A percentile compares a stretch with the other conserved stretches of the same genome.
Evolutionary conservation across 2,329 filamentous ascomycete species (phyloP).

Genomic region (Zalaria sp.): DNA sequence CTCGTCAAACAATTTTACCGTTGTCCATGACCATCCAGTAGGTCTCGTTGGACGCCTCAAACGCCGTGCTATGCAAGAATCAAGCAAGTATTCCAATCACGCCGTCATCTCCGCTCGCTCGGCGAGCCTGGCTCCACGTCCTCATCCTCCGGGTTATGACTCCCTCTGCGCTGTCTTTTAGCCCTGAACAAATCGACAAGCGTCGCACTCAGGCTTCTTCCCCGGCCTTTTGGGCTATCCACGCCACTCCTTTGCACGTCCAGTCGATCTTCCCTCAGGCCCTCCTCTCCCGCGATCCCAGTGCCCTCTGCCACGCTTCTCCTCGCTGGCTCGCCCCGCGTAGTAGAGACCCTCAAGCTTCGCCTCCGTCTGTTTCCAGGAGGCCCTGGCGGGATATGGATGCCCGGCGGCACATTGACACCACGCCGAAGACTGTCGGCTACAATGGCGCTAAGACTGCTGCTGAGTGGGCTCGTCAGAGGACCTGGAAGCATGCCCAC

Average conservation of each 20-base stretch:
- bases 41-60: no score
- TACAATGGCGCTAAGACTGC: slow-evolving; percentile 47
- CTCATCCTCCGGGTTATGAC: neutral
- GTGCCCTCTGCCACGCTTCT: neutral
- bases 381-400: slow-evolving; percentile 5
- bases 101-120: no score
- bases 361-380: slow-evolving; percentile 2
- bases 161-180: slow-evolving; percentile 1
- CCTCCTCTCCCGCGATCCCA: neutral
- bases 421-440: slow-evolving; percentile 50
- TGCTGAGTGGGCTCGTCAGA: slow-evolving; percentile 45
- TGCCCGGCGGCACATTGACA: slow-evolving; percentile 18
- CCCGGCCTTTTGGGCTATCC: neutral
- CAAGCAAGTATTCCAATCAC: no score
- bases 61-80: no score
- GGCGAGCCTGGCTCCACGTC: neutral
- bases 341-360: neutral
- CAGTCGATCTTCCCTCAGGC: neutral
- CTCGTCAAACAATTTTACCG: no score
- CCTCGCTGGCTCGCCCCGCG: neutral
- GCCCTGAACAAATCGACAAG: slow-evolving; percentile 1
- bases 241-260: neutral
- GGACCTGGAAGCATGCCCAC: slow-evolving; percentile 43
- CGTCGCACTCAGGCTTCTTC: slow-evolving; percentile 3
- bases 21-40: no score